A percentile compares a stretch with the other conserved stretches of the same genome.
Evolutionary conservation across 768 basidiomycete genomes (phyloP).

Genomic region (Pulveroboletus ravenelii): DNA sequence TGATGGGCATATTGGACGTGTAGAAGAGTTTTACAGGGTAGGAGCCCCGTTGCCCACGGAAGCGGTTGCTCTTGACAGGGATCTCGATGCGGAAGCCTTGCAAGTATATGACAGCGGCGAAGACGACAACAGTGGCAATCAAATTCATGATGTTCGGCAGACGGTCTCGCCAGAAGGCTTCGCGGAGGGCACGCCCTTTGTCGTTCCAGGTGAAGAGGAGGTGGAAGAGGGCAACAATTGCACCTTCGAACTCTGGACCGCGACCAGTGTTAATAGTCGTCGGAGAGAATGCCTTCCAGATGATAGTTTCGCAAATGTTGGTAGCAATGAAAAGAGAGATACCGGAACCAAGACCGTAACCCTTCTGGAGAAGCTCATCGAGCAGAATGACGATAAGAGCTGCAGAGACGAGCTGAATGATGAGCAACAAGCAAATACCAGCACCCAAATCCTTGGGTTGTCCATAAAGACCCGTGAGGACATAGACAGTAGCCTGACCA

Average conservation of each 20-base stretch:
- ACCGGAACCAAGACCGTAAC: conserved; percentile 97
- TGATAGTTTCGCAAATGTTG: conserved; percentile 98
- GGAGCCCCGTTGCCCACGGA: conserved; percentile 91
- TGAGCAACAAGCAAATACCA: conserved; percentile 93
- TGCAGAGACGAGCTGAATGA: conserved; percentile 92
- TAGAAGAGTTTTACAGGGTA: conserved; percentile 99
- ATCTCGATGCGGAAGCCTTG: conserved; percentile 99
- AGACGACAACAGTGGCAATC: conserved; percentile 86
- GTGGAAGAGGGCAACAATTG: conserved; percentile 94
- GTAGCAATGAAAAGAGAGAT: conserved; percentile 99
- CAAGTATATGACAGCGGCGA: conserved; percentile 94
- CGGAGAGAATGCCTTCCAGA: conserved; percentile 99
- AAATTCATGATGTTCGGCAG: conserved; percentile 98
- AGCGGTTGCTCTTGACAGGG: conserved; percentile 93
- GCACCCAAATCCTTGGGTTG: conserved; percentile 90
- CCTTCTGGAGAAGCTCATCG: conserved; percentile 98
- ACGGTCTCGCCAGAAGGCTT: conserved; percentile 97
- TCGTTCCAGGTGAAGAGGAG: conserved; percentile 97
- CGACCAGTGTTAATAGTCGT: conserved; percentile 98
- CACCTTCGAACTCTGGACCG: conserved; percentile 97
- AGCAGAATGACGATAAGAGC: conserved; percentile 96
- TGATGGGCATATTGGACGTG: conserved; percentile 99
- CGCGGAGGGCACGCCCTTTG: conserved; percentile 92
- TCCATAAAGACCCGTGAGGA: conserved; percentile 94
- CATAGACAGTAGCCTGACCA: conserved; percentile 96